These are phyloP conservation scores for Termitomyces sp. DNA, from an alignment of 768 basidiomycete species.

Conservation along the genomic window DNA sequence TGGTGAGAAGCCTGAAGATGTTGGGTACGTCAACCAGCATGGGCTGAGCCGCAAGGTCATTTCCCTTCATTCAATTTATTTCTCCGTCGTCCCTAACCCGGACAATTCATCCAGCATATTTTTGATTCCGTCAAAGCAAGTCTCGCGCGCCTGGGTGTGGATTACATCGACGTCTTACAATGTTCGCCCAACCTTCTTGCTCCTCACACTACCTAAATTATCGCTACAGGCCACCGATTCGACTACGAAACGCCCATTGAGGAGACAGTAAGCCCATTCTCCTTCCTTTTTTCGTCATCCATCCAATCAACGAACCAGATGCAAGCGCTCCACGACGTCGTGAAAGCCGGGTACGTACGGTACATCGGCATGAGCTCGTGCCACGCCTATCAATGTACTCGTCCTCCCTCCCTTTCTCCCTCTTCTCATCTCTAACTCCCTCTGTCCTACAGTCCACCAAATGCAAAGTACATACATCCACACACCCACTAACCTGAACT, in stretches of 20 bases:
- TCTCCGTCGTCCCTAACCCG: not conserved
- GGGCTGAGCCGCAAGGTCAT: conserved; percentile 31
- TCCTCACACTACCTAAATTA: too few relatives aligned
- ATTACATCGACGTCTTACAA: conserved; percentile 75
- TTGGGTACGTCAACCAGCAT: conserved; percentile 53
- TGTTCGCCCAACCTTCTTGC: conserved; percentile 26
- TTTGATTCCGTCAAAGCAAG: conserved; percentile 64
- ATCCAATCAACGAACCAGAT: conserved; percentile 30
- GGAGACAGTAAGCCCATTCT: conserved; percentile 34
- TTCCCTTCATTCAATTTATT: not conserved
- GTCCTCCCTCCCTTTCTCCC: conserved; percentile 7
- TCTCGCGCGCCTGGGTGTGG: conserved; percentile 64
- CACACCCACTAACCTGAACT: not conserved
- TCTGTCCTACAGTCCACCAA: conserved; percentile 34
- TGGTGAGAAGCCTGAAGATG: conserved; percentile 25
- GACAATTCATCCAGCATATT: conserved; percentile 48
- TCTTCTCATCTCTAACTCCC: not conserved
- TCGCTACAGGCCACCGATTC: conserved; percentile 62
- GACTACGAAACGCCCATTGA: conserved; percentile 56
- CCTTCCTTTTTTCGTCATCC: not conserved
- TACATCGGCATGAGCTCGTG: conserved; percentile 60
- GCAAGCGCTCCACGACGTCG: conserved; percentile 66
- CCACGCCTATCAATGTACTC: conserved; percentile 52
- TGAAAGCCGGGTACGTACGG: conserved; percentile 59
- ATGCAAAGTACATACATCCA: conserved; percentile 45